Evolutionary conservation across 208 protist genomes (phyloP).

Genomic region (Plasmodiophora brassicae): DNA sequence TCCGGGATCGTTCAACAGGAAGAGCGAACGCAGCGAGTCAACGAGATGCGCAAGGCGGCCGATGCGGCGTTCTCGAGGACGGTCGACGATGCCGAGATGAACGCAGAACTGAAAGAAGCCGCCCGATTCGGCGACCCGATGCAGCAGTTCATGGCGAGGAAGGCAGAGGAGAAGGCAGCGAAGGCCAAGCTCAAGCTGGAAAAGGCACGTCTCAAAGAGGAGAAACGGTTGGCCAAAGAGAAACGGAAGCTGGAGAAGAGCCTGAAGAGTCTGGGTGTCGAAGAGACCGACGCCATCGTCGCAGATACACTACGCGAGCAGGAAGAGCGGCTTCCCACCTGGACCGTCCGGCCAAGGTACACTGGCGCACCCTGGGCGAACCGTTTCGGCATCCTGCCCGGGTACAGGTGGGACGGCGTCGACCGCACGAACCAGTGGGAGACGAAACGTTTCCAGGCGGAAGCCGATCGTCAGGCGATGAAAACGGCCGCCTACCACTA

Average conservation of each 20-base stretch:
- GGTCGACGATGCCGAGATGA: neutral
- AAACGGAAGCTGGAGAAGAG: neutral
- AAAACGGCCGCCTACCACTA: neutral
- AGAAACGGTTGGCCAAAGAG: neutral
- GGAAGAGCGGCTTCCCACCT: neutral
- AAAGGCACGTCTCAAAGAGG: neutral
- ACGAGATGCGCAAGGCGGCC: neutral
- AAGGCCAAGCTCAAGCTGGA: neutral
- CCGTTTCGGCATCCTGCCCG: slow-evolving; percentile 8
- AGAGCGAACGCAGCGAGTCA: neutral
- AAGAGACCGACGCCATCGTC: neutral
- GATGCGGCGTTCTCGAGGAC: neutral
- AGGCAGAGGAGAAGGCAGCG: neutral
- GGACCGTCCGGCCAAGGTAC: neutral
- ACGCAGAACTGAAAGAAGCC: neutral
- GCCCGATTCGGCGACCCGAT: slow-evolving; percentile 14
- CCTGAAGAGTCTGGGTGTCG: neutral
- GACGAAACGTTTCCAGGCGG: neutral
- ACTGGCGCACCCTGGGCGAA: neutral
- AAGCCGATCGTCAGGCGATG: neutral
- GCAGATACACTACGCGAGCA: neutral
- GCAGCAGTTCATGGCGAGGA: neutral
- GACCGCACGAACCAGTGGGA: slow-evolving; percentile 4
- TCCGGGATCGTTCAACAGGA: neutral
- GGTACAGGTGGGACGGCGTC: slow-evolving; percentile 33